Evolutionary conservation across 805 yeast genomes (phyloP), one percentile per base, ranked within the genome.

Genomic region (Yamadazyma phyllophila): DNA sequence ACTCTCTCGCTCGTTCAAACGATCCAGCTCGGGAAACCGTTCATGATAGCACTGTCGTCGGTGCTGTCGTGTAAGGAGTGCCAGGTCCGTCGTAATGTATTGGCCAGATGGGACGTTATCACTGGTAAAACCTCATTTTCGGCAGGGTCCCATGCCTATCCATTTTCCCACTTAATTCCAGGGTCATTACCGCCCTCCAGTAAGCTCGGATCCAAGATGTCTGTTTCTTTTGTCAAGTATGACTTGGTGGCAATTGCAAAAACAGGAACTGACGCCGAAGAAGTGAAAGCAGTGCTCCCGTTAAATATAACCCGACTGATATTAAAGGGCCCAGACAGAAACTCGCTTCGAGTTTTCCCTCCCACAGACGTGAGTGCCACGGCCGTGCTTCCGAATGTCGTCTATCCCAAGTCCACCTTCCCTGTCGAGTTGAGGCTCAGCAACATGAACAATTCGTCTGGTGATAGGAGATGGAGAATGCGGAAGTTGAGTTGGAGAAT

Each of bases 321-420:
- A 26, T 62, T 88, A 17, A 71, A 88, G 38, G 92, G 94, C 6
- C 87, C 88, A 2, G 97, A 91, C 60, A 76, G 90, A 55, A 88
- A 87, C 58, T 88, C 96, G 1, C 67, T 89, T 32, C 77, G 99
- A 49, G 88, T 94, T 1, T 94, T 94, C 65, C 99, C 99, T 1
- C 98, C 99, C 7, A 92, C 98, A 0, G 87, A 85, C 36, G 83
- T 94, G 31, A 83, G 89, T 2, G 95, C 96, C 6, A 80, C 85
- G 24, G 94, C 96, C 7, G 85, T 83, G 12, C 70, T 94, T 41
- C 99, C 99, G 2, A 86, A 86, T 51, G 96, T 90, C 12, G 77
- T 88, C 27, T 88, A 88, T 62, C 98, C 98, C 10, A 84, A 87
- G 60, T 85, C 96, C 0, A 74, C 84, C 0, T 88, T 94, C 59